Evolutionary conservation across 2,329 filamentous ascomycete species (phyloP), one percentile per base, ranked within the genome.

Genomic region (Endocalyx cinctus): DNA sequence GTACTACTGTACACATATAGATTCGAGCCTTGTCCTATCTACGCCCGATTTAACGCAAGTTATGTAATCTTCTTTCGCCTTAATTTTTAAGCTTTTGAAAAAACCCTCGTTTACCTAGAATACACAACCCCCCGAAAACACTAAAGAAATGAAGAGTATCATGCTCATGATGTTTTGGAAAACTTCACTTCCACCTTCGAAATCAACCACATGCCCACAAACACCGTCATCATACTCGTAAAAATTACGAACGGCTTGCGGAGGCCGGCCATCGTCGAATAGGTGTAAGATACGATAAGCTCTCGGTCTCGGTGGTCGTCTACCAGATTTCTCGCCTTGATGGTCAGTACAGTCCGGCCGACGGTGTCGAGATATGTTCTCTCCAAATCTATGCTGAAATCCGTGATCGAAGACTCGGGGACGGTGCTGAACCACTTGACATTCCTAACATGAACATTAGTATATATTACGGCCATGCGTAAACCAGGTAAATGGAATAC

Each of bases 361-460:
- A 90, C 52, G 0, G 92, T 97, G 62, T 98, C 92, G 66, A 98
- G 84, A 64, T 88, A 98, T 0, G 89, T 96, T 61, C 81, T 82
- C 65, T 92, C 78, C n/a, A 82, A 63, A 43, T 73, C 76, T 13
- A 79, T 58, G 2, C 60, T 58, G 17, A 77, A 74, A 30, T 73
- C 69, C 30, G 78, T 68, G 35, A 92, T 69, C 25, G 74, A 67
- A 5, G 69, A 68, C 14, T 63, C 58, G 1, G 89, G 88, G 19
- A 95, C 70, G 5, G 77, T 74, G 33, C 87, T 87, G 43, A 77
- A 70, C 54, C 82, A 89, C 57, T 84, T 79, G 49, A 95, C 74
- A 45, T 92, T 88, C 42, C 88, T 92, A 56, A 59, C 27, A 57
- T 62, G 48, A 59, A 47, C 13, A 58, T 50, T 42, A 59, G 62